Evolutionary conservation across 768 basidiomycete species (phyloP).

Genomic region (Hygrocybe coccinea): DNA sequence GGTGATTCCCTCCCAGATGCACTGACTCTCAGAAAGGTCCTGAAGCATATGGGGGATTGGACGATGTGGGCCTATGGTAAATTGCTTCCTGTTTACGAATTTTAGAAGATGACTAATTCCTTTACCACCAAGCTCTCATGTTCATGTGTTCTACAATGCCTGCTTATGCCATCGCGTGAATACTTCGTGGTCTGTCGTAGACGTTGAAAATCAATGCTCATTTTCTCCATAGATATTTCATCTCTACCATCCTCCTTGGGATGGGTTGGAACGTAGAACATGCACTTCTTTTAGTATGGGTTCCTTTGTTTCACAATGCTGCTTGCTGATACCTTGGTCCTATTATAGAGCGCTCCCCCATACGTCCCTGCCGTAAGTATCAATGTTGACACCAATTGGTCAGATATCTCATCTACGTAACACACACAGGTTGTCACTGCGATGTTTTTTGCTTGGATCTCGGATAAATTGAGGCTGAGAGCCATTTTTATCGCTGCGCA

Average conservation of each 20-base stretch:
- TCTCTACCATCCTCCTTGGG: conserved; percentile 44
- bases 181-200: conserved; percentile 6
- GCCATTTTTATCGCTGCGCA: conserved; percentile 42
- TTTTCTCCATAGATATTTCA: conserved; percentile 34
- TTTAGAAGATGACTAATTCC: not conserved
- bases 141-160: conserved; percentile 47
- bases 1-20: conserved; percentile 46
- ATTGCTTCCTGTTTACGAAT: not conserved
- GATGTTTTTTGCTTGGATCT: conserved; percentile 43
- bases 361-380: conserved; percentile 44
- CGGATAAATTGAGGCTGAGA: conserved; percentile 42
- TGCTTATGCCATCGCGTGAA: conserved; percentile 46
- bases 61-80: conserved; percentile 46
- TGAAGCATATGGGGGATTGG: conserved; percentile 42
- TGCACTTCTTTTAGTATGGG: conserved; percentile 40
- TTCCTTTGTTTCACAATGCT: conserved; percentile 2
- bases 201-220: conserved; percentile 1
- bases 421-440: conserved; percentile 7
- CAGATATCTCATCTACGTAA: conserved; percentile 7
- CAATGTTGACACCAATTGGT: not conserved
- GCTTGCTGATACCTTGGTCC: not conserved
- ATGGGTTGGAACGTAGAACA: conserved; percentile 45
- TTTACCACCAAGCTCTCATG: conserved; percentile 38
- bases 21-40: conserved; percentile 33
- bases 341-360: conserved; percentile 43